Percentiles rank a stretch among this genome's conserved stretches.
Conservation (phyloP, 345 rosid genomes). For the Hypericum perforatum region DNA sequence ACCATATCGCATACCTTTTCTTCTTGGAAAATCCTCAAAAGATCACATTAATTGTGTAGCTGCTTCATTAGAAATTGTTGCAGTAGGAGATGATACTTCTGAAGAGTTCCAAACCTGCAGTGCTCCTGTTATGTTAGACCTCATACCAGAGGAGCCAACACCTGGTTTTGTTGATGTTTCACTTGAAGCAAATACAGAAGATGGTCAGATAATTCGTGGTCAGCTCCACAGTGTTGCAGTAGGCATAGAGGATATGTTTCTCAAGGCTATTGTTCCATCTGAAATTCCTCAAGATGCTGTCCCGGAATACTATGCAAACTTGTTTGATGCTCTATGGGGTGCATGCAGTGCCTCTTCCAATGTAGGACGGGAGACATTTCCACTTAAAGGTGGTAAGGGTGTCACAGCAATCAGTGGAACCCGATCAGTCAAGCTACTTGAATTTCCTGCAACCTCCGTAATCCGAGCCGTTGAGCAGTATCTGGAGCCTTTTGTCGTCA, state of each 20-base stretch:
- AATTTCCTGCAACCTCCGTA: conserved; percentile 47
- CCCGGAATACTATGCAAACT: conserved; percentile 43
- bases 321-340: conserved; percentile 81
- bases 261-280: conserved; percentile 55
- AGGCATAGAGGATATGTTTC: conserved; percentile 96
- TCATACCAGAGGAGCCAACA: conserved; percentile 83
- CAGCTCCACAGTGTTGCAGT: conserved; percentile 63
- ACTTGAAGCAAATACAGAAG: conserved; percentile 77
- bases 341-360: conserved; percentile 64
- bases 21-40: conserved; percentile 58
- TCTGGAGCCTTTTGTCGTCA: conserved; percentile 64
- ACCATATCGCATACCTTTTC: conserved; percentile 69
- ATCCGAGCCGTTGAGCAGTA: conserved; percentile 42
- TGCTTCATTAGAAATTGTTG: conserved; percentile 37
- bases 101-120: conserved; percentile 41
- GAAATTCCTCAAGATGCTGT: conserved; percentile 39
- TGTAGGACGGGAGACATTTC: conserved; percentile 70
- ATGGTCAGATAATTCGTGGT: conserved; percentile 67
- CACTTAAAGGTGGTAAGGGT: conserved; percentile 66
- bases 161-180: conserved; percentile 82
- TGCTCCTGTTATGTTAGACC: conserved; percentile 55
- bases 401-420: conserved; percentile 71
- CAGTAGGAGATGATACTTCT: conserved; percentile 34
- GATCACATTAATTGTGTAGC: conserved; percentile 19
- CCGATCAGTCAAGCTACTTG: conserved; percentile 82